phyloP scores from a whole-genome alignment of 139 green algal genomes.

The Coelastrella sp. region DNA sequence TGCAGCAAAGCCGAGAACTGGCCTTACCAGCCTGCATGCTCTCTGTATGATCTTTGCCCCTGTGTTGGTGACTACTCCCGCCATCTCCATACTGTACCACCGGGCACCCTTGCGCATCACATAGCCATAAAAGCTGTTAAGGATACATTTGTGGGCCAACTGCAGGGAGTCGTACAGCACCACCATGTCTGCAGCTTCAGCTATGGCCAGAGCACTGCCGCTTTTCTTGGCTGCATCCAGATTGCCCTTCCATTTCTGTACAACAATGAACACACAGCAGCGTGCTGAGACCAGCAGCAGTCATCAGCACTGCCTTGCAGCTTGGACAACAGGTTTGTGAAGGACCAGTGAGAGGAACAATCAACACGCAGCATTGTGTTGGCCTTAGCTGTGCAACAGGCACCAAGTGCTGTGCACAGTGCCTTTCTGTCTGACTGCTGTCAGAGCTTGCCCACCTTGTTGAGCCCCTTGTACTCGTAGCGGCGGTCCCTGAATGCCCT shows the following conservation, averaged over 20 bases:
- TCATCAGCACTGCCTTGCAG: background rate
- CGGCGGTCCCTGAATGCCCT: constrained; percentile 95
- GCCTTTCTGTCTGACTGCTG: background rate
- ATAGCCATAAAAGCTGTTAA: constrained; percentile 99
- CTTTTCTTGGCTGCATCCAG: constrained; percentile 82
- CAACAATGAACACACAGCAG: background rate
- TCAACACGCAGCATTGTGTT: background rate
- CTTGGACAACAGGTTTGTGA: background rate
- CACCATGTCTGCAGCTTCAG: constrained; percentile 88
- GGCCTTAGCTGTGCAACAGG: background rate
- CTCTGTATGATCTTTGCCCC: constrained; percentile 96
- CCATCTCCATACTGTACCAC: constrained; percentile 99
- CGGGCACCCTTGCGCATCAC: constrained; percentile 95
- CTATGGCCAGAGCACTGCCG: constrained; percentile 72
- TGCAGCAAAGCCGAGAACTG: background rate
- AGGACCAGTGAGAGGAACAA: background rate
- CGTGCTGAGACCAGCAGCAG: background rate
- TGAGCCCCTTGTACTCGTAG: constrained; percentile 99
- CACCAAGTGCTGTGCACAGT: background rate
- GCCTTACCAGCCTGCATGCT: constrained; percentile 44
- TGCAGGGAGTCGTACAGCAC: constrained; percentile 95
- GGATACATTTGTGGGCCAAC: constrained; percentile 99
- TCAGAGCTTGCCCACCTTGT: constrained; percentile 72
- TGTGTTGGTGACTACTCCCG: constrained; percentile 97
- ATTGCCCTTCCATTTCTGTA: constrained; percentile 85